Percentiles rank a stretch among this genome's conserved stretches.
Conservation (phyloP, 208 protist genomes). For the Trypanosoma lewisi region DNA sequence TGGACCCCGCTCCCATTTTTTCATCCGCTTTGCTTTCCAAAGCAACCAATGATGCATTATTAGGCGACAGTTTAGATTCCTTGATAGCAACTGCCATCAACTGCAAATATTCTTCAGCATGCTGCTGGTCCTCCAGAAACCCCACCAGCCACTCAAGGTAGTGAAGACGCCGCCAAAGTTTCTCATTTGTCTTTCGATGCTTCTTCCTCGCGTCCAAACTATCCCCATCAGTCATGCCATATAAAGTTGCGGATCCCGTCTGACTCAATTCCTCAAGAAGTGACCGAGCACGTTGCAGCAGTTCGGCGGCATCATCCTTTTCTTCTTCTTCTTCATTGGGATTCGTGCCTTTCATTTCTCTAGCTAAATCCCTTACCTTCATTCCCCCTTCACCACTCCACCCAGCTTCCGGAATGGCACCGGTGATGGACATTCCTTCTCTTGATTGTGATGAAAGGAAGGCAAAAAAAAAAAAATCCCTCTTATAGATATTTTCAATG, state of each 20-base stretch:
- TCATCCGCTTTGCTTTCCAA: not conserved
- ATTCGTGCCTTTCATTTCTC: slow-evolving; percentile 13
- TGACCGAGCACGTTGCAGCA: slow-evolving; percentile 1
- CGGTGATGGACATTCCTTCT: slow-evolving; percentile 33
- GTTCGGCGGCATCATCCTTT: not conserved
- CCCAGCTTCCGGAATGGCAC: slow-evolving; percentile 42
- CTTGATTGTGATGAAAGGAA: slow-evolving; percentile 10
- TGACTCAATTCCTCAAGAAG: not conserved
- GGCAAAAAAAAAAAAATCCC: not conserved
- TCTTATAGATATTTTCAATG: too few species aligned
- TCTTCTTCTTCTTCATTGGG: slow-evolving; percentile 4
- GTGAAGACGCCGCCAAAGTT: slow-evolving; percentile 1
- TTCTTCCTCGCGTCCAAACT: not conserved
- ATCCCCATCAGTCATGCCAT: not conserved
- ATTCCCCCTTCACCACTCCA: slow-evolving; percentile 22
- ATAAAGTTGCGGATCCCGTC: too few species aligned
- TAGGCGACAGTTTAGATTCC: not conserved
- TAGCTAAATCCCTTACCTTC: not conserved
- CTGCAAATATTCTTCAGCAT: not conserved
- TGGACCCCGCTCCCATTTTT: not conserved
- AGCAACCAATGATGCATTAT: not conserved
- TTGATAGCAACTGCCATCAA: not conserved
- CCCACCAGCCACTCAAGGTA: slow-evolving; percentile 8
- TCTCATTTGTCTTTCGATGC: not conserved
- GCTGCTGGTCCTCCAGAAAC: slow-evolving; percentile 6